Base-by-base conservation (phyloP, 306 rosid genomes). In the Pterocarpus macrocarpus region DNA sequence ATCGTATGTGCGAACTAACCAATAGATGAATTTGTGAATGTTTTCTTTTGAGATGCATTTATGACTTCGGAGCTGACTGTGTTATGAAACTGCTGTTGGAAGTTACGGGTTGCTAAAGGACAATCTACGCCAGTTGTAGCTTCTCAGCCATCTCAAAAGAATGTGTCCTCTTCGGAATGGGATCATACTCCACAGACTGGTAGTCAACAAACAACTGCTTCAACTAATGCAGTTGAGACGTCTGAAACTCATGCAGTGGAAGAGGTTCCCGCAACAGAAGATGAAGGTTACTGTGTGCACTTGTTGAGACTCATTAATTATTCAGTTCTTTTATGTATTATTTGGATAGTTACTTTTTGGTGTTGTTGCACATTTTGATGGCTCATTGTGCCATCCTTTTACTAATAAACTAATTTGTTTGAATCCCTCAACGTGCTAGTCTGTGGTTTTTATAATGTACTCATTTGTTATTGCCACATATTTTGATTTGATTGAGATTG, bases 61-160 rank as follows among this genome's bases (percentile, higher is more conserved):
- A 56, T n/a, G 47, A 69, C 8, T 17, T 11, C 14, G 63, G 77
- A 80, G 66, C 78, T 87, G 85, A 88, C 82, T 74, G 8, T 73
- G 7, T 49, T 80, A 68, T 43, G 43, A 55, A 57, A 17, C 85
- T 83, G 36, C 55, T 67, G 50, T 77, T 71, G 79, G 73, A 81
- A 92, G 97, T 86, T 92, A 85, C 91, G 78, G 4, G 93, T 90
- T 80, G 88, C 87, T 59, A 92, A 89, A 86, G 93, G 90, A 64
- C 92, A 87, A 62, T 61, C 73, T 39, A 41, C 74, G 38, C 73
- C 61, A 52, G 56, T 72, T 2, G 68, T 52, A 53, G 61, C 74
- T 80, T 80, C 74, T 64, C 79, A 63, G 43, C 39, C 79, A 63
- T 80, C 68, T 50, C 57, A 64, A 34, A 80, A 50, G 67, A 72